Evolutionary conservation across 352 stramenopile genomes (phyloP), one percentile per base, ranked within the genome.

Genomic region (Pythium utonaiense): DNA sequence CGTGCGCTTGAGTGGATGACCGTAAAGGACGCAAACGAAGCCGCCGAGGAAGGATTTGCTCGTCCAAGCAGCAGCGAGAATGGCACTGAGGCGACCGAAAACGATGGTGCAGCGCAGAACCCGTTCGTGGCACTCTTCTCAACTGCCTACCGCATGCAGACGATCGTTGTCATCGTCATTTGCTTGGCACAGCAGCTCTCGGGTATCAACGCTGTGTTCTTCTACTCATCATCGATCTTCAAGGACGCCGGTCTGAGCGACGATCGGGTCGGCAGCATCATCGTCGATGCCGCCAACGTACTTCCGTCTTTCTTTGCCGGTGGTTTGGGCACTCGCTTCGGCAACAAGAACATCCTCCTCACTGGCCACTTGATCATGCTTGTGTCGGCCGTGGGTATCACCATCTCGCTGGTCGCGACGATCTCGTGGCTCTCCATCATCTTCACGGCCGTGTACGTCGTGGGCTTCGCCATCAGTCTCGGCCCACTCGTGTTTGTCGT

Each of bases 401-500:
- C 76, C 2, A 9, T 90, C 21, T 69, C 78, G 31, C 70, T 83
- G 36, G 49, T 78, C 22, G 59, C 69, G 41, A 57, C 77, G 31
- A 34, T 75, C 30, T 65, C 66, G 38, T 50, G 28, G 48, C 33
- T 86, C 40, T 70, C 77, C 0, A 78, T 83, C 60, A 55, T 86
- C 38, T 87, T 88, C 59, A 87, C 79, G 55, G 57, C 74, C 6
- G 68, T 71, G 19, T 84, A 83, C 40, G 74, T 92, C 31, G 80
- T 73, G 24, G 78, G 73, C 4, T 88, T 86, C 42, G 82, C 76
- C 55, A 73, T 84, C 61, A 86, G 81, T 47, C 66, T 91, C 28
- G 81, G 79, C 6, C 84, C 84, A 31, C 67, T 89, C 22, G 66
- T 86, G 21, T 91, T 77, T 69, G 75, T 78, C 41, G 72, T 89